Conservation (phyloP, 305 asterid genomes). For the Fraxinus baroniana region DNA sequence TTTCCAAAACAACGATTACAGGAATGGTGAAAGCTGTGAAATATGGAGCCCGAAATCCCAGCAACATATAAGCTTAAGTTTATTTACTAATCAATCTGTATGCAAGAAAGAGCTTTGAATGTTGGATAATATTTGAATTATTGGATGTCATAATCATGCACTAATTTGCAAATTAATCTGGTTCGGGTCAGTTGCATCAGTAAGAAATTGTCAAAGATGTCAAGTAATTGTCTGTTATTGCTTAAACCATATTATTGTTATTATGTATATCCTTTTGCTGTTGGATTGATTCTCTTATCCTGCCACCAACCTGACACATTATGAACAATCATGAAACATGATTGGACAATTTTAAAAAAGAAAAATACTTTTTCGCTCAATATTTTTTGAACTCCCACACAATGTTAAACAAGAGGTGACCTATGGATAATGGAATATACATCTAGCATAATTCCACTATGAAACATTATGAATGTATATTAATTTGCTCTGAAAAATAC, state of each 20-base stretch:
- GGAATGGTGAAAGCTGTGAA: background rate
- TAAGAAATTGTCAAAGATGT: background rate
- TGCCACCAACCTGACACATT: background rate
- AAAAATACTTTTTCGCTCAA: too few relatives aligned
- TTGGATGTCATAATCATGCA: background rate
- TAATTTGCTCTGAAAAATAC: background rate
- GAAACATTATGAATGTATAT: background rate
- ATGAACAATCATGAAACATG: too few relatives aligned
- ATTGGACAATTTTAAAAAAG: too few relatives aligned
- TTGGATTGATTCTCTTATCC: background rate
- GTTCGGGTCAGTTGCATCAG: background rate
- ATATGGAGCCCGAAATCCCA: background rate
- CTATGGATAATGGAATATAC: too few relatives aligned
- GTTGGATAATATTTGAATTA: background rate
- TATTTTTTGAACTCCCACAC: too few relatives aligned
- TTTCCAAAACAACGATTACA: background rate
- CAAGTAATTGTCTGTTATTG: background rate
- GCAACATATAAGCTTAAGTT: background rate
- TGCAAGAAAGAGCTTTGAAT: background rate
- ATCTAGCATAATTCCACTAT: background rate
- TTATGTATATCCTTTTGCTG: background rate
- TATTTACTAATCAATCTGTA: background rate
- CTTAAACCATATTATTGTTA: background rate
- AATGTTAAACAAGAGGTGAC: too few relatives aligned
- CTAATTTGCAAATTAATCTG: background rate